A percentile compares a stretch with the other conserved stretches of the same genome.
Conservation (phyloP, 2,329 filamentous ascomycete genomes). For the Mycogone perniciosa region DNA sequence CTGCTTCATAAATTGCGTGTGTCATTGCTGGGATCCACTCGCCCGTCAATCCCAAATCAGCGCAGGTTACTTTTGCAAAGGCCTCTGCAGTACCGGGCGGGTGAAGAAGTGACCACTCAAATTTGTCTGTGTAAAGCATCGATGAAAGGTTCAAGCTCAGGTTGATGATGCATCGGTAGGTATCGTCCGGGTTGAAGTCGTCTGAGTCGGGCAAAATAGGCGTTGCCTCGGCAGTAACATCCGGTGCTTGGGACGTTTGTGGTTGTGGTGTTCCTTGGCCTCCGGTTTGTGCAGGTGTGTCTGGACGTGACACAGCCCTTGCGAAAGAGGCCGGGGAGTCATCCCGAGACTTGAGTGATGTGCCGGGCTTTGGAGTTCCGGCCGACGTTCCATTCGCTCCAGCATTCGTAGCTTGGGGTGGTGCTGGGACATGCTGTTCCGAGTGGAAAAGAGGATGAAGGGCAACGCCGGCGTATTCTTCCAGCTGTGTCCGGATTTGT, state of each 20-base stretch:
- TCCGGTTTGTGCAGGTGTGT: conserved; percentile 51
- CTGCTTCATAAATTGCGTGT: conserved; percentile 94
- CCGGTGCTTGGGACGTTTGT: conserved; percentile 33
- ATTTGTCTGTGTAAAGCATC: conserved; percentile 90
- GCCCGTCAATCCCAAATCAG: conserved; percentile 79
- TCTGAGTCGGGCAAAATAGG: conserved; percentile 57
- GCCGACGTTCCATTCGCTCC: conserved; percentile 16
- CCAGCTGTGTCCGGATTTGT: conserved; percentile 89
- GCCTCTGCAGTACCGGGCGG: conserved; percentile 86
- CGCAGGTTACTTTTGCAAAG: conserved; percentile 88
- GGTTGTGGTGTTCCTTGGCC: conserved; percentile 41
- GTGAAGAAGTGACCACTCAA: conserved; percentile 93
- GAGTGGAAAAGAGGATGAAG: conserved; percentile 86
- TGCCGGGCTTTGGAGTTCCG: conserved; percentile 25
- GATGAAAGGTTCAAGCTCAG: conserved; percentile 89
- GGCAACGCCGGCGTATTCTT: conserved; percentile 92
- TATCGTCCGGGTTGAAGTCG: conserved; percentile 83
- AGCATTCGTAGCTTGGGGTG: conserved; percentile 13
- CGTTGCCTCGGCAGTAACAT: conserved; percentile 65
- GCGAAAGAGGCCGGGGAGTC: conserved; percentile 32
- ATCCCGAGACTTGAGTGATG: conserved; percentile 31
- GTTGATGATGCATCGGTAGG: conserved; percentile 86
- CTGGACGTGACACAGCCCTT: conserved; percentile 40
- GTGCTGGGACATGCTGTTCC: conserved; percentile 28
- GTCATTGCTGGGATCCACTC: conserved; percentile 95